These are phyloP conservation scores for Leishmania martiniquensis DNA, from an alignment of 208 protist species.

Conservation along the genomic window DNA sequence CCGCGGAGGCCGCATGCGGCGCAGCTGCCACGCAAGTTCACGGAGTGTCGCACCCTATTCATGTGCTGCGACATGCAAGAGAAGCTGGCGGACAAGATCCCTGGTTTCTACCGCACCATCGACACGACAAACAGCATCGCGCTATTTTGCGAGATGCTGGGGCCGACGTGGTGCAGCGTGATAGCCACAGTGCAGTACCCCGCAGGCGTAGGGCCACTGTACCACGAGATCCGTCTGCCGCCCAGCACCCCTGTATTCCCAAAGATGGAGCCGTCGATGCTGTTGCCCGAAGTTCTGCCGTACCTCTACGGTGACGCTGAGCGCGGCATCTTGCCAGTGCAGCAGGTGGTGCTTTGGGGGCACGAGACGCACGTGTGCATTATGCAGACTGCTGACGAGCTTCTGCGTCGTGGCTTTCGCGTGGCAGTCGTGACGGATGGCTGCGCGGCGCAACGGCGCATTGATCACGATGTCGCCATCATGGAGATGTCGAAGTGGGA, in stretches of 20 bases:
- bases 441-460: constrained; percentile 40
- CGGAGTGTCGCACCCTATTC: constrained; percentile 57
- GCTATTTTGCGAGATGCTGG: constrained; percentile 40
- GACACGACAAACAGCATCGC: constrained; percentile 54
- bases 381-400: constrained; percentile 64
- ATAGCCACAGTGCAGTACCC: constrained; percentile 71
- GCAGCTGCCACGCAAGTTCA: constrained; percentile 7
- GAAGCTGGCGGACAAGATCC: constrained; percentile 42
- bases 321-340: constrained; percentile 46
- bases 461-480: constrained; percentile 49
- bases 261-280: constrained; percentile 76
- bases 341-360: constrained; percentile 78
- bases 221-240: constrained; percentile 55
- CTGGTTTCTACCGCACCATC: constrained; percentile 50
- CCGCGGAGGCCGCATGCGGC: not conserved
- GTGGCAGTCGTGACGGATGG: constrained; percentile 61
- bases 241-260: constrained; percentile 39
- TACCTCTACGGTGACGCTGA: constrained; percentile 43
- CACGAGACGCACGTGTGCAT: constrained; percentile 81
- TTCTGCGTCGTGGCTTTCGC: constrained; percentile 51
- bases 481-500: constrained; percentile 50
- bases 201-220: constrained; percentile 43
- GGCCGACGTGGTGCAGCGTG: constrained; percentile 36
- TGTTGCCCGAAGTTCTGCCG: constrained; percentile 45
- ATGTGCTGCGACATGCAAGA: constrained; percentile 88